These are phyloP conservation scores for Xanthoceras sorbifolium DNA, from an alignment of 345 rosid genomes.

Conservation along the genomic window DNA sequence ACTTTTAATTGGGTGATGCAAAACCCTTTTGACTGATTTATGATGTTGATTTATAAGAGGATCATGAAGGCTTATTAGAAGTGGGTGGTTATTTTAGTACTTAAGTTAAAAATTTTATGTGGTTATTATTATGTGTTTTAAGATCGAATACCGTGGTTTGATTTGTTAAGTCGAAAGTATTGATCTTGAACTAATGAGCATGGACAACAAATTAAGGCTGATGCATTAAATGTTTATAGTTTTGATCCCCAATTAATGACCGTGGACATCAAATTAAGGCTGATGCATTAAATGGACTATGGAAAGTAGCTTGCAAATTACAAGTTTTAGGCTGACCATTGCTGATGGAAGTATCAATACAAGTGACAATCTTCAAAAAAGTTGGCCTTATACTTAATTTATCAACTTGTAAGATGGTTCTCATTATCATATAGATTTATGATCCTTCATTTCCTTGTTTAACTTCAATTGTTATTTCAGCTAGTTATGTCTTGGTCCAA, in stretches of 20 bases:
- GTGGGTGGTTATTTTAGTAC: not conserved
- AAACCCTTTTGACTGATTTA: not conserved
- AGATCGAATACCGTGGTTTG: not conserved
- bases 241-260: not conserved
- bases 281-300: not conserved
- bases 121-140: not conserved
- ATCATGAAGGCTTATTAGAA: not conserved
- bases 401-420: no score
- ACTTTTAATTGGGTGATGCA: not conserved
- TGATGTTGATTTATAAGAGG: slow-evolving; percentile 10
- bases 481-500: no score
- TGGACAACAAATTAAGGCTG: not conserved
- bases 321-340: no score
- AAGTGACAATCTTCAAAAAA: no score
- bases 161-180: not conserved
- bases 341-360: no score
- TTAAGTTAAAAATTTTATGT: not conserved
- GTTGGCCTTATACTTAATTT: no score
- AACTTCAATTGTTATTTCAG: no score
- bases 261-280: not conserved
- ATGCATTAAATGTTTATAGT: not conserved
- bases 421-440: no score
- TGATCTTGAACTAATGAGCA: not conserved
- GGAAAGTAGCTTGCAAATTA: no score
- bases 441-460: no score